Conservation (phyloP, 345 rosid genomes). For the Theobroma cacao region DNA sequence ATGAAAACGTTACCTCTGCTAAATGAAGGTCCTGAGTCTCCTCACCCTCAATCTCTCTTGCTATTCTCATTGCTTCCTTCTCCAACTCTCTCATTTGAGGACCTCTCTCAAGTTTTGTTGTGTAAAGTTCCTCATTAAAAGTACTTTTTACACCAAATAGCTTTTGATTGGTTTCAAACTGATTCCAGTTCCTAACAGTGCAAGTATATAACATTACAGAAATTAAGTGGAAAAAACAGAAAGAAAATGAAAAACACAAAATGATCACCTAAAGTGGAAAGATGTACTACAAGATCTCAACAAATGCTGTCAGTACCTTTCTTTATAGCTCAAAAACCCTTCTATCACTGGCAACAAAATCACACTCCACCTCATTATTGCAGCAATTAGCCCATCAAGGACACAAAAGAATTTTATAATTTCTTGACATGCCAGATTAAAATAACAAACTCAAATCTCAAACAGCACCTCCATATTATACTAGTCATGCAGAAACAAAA, state of each 20-base stretch:
- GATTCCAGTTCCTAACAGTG: constrained; percentile 72
- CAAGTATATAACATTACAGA: not conserved
- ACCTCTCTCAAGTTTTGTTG: constrained; percentile 80
- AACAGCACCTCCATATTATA: not conserved
- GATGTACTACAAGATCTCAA: not conserved
- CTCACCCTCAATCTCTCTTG: constrained; percentile 91
- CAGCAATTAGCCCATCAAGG: not conserved
- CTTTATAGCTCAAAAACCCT: not conserved
- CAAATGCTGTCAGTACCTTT: not conserved
- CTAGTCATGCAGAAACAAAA: not conserved
- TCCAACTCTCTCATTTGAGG: constrained; percentile 56
- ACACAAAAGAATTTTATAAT: not conserved
- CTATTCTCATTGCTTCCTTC: constrained; percentile 79
- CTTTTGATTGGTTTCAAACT: constrained; percentile 69
- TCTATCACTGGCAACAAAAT: not conserved
- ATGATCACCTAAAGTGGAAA: not conserved
- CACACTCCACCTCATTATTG: not conserved
- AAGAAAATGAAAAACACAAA: not conserved
- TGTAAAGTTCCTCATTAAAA: constrained; percentile 84
- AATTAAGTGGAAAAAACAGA: not conserved
- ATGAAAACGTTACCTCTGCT: constrained; percentile 66
- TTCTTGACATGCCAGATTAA: not conserved
- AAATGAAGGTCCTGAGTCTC: constrained; percentile 80
- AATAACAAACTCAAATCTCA: not conserved
- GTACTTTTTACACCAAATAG: constrained; percentile 91